Conservation (phyloP, 495 filamentous ascomycete genomes). For the Aspergillus panamensis region DNA sequence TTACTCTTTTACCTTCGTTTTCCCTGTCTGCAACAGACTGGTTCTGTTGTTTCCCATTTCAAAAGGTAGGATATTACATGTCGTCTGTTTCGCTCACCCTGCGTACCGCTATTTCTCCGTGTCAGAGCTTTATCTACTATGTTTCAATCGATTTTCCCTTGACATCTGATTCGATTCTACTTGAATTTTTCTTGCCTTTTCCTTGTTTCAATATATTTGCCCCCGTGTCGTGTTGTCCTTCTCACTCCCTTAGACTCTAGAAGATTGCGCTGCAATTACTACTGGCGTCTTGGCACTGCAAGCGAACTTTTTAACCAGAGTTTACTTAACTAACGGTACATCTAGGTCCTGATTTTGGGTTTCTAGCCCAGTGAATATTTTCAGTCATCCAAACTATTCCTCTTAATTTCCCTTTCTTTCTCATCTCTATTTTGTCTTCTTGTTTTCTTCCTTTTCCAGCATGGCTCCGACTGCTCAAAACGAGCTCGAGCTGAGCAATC, state of each 20-base stretch:
- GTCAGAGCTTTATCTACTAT: slow-evolving; percentile 10
- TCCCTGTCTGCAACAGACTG: slow-evolving; percentile 7
- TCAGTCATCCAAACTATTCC: slow-evolving; percentile 16
- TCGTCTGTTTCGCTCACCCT: slow-evolving; percentile 17
- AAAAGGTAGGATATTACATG: slow-evolving; percentile 19
- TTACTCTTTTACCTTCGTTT: not conserved
- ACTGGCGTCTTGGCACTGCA: slow-evolving; percentile 43
- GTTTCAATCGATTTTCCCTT: slow-evolving; percentile 1
- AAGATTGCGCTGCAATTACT: slow-evolving; percentile 34
- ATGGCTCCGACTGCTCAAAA: slow-evolving; percentile 40
- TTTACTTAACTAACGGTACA: slow-evolving; percentile 30
- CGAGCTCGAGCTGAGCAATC: slow-evolving; percentile 39
- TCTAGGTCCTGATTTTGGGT: slow-evolving; percentile 26
- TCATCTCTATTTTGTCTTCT: slow-evolving; percentile 9
- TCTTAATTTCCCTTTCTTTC: slow-evolving; percentile 3
- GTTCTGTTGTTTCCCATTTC: slow-evolving; percentile 15
- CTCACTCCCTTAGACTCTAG: slow-evolving; percentile 17
- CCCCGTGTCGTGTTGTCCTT: slow-evolving; percentile 11
- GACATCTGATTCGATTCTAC: not conserved
- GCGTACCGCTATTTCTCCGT: slow-evolving; percentile 7
- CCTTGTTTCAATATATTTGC: slow-evolving; percentile 6
- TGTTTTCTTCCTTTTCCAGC: slow-evolving; percentile 8
- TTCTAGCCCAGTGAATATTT: not conserved
- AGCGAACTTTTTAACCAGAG: slow-evolving; percentile 35
- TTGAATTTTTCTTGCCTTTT: slow-evolving; percentile 8